Conservation (phyloP, 768 basidiomycete genomes). For the Panaeolus papilionaceus region DNA sequence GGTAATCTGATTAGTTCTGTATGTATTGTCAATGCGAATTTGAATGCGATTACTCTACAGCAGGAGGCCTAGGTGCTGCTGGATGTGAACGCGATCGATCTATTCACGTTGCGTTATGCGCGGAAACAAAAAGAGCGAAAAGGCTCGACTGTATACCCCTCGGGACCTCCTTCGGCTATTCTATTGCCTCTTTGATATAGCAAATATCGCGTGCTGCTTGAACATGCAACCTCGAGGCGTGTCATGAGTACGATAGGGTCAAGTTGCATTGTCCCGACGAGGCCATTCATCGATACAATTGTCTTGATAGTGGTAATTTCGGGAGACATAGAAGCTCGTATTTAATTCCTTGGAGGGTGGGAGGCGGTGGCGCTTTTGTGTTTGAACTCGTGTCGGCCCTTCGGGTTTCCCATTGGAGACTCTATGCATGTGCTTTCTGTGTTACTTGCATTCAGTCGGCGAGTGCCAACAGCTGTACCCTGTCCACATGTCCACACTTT, state of each 20-base stretch:
- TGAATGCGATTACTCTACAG: not conserved
- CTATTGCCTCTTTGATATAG: conserved; percentile 2
- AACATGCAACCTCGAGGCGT: conserved; percentile 8
- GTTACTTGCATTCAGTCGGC: not conserved
- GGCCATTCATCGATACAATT: conserved; percentile 5
- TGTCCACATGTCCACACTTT: not conserved
- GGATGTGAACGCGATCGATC: not conserved
- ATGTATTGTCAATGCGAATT: not conserved
- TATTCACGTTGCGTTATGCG: conserved; percentile 6
- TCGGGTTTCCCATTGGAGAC: not conserved
- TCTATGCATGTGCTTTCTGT: not conserved
- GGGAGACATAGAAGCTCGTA: not conserved
- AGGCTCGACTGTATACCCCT: not conserved
- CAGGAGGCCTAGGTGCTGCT: not conserved
- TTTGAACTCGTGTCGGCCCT: not conserved
- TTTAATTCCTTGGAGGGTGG: not conserved
- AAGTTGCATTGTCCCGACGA: conserved; percentile 6
- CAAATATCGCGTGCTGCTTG: not conserved
- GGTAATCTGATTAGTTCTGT: not conserved
- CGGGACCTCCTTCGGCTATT: not conserved
- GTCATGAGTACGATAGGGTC: conserved; percentile 6
- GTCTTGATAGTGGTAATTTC: not conserved
- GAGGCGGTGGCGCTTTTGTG: not conserved
- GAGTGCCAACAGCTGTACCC: not conserved
- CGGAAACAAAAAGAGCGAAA: conserved; percentile 1